Base-by-base conservation (phyloP, 129 eudicot species). In the Pittosporum tobira region DNA sequence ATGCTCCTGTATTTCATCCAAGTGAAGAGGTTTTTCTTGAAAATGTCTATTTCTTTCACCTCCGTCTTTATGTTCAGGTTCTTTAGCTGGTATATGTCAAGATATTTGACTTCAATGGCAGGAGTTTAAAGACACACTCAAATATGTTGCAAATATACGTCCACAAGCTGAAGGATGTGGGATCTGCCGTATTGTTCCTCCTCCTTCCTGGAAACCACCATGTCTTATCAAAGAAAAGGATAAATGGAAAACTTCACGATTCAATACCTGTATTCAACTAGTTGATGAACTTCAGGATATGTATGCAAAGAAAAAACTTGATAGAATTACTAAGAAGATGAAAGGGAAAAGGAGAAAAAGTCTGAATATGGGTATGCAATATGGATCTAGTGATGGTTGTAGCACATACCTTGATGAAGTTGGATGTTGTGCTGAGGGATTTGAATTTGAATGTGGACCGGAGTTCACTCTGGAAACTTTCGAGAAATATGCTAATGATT, bases 121-220 rank as follows among this genome's bases (percentile, higher is more conserved):
- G 97, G 95, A 85, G 23, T 85, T 90, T 54, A 70, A 80, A 70
- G 97, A 83, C 63, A 60, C 73, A 21, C 61, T 73, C 18, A 72
- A 75, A 20, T 90, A 80, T 66, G 65, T 83, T 71, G 75, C 88
- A 9, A 69, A 75, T 66, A 85, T 82, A 62, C 84, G 84, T 21
- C 74, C 64, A 24, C 71, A 65, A 68, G 88, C 85, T 9, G 89
- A 80, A 72, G 65, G 68, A 31, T 73, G 62, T 18, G 97, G 97
- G 68, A 76, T 90, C 28, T 90, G 95, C 56, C 83, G 94, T 43
- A 78, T 90, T 66, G 71, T 75, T 48, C 97, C 97, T 71, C 95
- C 97, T 52, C 72, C 72, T 50, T 82, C 97, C 34, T 89, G 97
- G 97, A 55, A 70, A 65, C 85, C 87, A 13, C 93, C 93, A 18